Base-by-base conservation (phyloP, 2,329 filamentous ascomycete genomes). In the Coniochaeta sp. region DNA sequence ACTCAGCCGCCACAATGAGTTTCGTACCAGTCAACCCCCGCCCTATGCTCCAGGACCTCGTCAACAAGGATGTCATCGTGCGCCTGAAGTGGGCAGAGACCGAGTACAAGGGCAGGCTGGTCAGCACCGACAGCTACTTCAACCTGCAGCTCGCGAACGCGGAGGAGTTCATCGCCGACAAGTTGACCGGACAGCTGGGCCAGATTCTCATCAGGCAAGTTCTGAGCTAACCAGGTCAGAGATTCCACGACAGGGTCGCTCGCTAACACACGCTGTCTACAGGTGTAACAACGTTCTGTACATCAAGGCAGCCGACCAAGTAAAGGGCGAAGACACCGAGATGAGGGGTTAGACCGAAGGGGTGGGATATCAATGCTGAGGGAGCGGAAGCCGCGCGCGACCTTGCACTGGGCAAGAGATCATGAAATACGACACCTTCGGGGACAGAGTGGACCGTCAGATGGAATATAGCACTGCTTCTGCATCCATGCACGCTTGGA, bases 71-170 rank as follows among this genome's bases (percentile, higher is more conserved):
- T 71, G 88, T 99, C 71, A 82, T 93, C 64, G 89, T 99, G 65
- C 91, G 93, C 69, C 84, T 99, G 65, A 99, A 99, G 84, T 99
- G 95, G 95, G 92, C 91, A 68, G 89, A 97, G 76, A 95, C 91
- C 62, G 95, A 99, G 76, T 99, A 99, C 84, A 96, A 93, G 75
- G 95, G 95, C 73, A 85, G 86, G 66, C 85, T 99, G 64, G 90
- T 73, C 71, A 93, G 89, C 69, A 90, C 96, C 71, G 95, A 99
- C 79, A 92, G 90, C 72, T 99, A 99, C 81, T 98, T 99, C 93
- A 99, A 99, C 80, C 87, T 99, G 65, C 92, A 98, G 78, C 84
- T 99, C 64, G 87, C 88, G 66, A 88, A 89, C 69, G 93, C 93
- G 58, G 90, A 96, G 77, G 95, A 99, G 76, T 97, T 89, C 77